These are phyloP conservation scores for Eremomyces bilateralis DNA, from an alignment of 495 filamentous ascomycete genomes.

Conservation along the genomic window DNA sequence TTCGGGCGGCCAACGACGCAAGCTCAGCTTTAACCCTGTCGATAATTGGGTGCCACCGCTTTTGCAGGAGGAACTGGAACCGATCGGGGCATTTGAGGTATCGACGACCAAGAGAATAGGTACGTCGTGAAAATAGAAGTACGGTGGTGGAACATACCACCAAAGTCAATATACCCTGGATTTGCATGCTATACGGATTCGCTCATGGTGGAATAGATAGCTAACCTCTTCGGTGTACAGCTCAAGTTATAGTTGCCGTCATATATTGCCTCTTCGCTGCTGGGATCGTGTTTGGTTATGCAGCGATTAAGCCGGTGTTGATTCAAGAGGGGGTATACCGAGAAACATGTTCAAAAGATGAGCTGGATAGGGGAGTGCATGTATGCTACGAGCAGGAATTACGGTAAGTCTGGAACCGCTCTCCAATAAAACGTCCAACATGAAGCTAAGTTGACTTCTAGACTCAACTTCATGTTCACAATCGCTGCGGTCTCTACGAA, in stretches of 20 bases:
- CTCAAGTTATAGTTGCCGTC: constrained; percentile 42
- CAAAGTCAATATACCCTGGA: no score
- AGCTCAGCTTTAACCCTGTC: constrained; percentile 22
- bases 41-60: constrained; percentile 15
- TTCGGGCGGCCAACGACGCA: constrained; percentile 10
- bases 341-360: constrained; percentile 33
- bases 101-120: constrained; percentile 28
- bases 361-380: constrained; percentile 35
- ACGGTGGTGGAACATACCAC: not conserved
- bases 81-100: constrained; percentile 24
- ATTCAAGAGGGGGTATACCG: constrained; percentile 55
- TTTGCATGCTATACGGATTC: no score
- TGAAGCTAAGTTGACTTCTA: constrained; percentile 3
- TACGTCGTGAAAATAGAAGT: constrained; percentile 10
- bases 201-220: no score
- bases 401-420: constrained; percentile 20
- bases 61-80: constrained; percentile 13
- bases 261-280: constrained; percentile 67
- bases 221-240: constrained; percentile 19
- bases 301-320: constrained; percentile 63
- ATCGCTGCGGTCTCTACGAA: constrained; percentile 74
- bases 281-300: constrained; percentile 65
- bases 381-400: constrained; percentile 59
- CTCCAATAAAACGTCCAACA: not conserved
- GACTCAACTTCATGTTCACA: constrained; percentile 83